These are phyloP conservation scores for Penicillium atrosanguineum DNA, from an alignment of 495 filamentous ascomycete species.

Conservation along the genomic window DNA sequence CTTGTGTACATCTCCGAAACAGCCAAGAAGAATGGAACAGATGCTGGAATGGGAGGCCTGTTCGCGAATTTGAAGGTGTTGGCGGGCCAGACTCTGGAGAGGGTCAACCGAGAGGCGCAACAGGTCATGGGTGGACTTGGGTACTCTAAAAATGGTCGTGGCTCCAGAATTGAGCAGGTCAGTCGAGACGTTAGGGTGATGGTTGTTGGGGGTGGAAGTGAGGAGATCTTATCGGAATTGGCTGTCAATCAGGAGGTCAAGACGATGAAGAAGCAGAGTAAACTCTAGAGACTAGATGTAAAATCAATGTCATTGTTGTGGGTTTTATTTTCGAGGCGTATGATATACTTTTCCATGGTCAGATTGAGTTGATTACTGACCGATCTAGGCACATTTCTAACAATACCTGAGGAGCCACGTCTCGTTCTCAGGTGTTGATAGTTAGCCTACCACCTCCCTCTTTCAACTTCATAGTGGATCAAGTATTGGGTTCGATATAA, in stretches of 20 bases:
- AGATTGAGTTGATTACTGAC: too few relatives aligned
- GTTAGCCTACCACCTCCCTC: too few relatives aligned
- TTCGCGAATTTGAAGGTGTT: constrained; percentile 43
- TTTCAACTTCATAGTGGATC: too few relatives aligned
- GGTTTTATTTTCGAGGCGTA: too few relatives aligned
- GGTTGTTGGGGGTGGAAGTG: constrained; percentile 52
- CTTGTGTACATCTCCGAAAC: constrained; percentile 33
- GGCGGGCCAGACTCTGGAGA: constrained; percentile 47
- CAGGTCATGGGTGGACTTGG: constrained; percentile 54
- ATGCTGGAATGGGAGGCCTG: constrained; percentile 34
- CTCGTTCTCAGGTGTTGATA: too few relatives aligned
- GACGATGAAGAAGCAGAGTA: constrained; percentile 20
- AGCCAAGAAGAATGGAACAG: constrained; percentile 15
- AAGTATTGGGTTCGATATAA: not conserved
- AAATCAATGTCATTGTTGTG: too few relatives aligned
- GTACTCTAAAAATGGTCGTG: constrained; percentile 42
- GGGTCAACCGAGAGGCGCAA: constrained; percentile 50
- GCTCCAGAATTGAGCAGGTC: constrained; percentile 48
- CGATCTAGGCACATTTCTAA: too few relatives aligned
- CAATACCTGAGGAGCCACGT: too few relatives aligned
- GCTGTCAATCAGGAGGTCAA: constrained; percentile 44
- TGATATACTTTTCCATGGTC: too few relatives aligned
- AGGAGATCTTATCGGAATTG: constrained; percentile 51
- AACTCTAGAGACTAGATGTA: not conserved
- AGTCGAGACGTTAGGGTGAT: constrained; percentile 49